A percentile compares a stretch with the other conserved stretches of the same genome.
Evolutionary conservation across 768 basidiomycete genomes (phyloP).

Genomic region (Boletus pseudo-olivaceus): DNA sequence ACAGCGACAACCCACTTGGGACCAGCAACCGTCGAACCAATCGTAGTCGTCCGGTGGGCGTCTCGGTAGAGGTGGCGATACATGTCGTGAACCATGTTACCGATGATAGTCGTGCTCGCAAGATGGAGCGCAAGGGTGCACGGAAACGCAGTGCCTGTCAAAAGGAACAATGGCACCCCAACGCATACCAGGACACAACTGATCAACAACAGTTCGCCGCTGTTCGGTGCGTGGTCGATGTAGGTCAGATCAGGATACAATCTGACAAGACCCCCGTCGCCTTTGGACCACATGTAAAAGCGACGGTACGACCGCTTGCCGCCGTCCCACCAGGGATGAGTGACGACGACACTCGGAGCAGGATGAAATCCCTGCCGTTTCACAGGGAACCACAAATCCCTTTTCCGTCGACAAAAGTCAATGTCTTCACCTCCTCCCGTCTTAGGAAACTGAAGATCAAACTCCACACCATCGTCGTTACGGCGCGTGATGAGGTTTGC

Average conservation of each 20-base stretch:
- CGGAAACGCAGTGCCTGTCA: conserved; percentile 9
- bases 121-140: conserved; percentile 21
- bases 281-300: conserved; percentile 58
- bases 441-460: conserved; percentile 50
- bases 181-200: conserved; percentile 12
- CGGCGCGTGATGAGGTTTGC: conserved; percentile 54
- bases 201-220: conserved; percentile 42
- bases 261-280: conserved; percentile 50
- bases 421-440: conserved; percentile 66
- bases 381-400: conserved; percentile 33
- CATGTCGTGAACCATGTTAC: conserved; percentile 47
- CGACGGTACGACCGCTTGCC: conserved; percentile 46
- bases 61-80: conserved; percentile 47
- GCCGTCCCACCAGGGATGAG: conserved; percentile 56
- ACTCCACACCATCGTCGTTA: conserved; percentile 43
- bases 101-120: conserved; percentile 29
- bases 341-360: conserved; percentile 47
- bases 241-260: conserved; percentile 48
- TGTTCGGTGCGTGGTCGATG: conserved; percentile 45
- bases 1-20: conserved; percentile 41
- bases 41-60: conserved; percentile 27
- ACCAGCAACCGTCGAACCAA: conserved; percentile 36
- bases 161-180: conserved; percentile 17
- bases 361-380: conserved; percentile 43
- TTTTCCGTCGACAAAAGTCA: conserved; percentile 51